Conservation (phyloP, 2,329 filamentous ascomycete genomes). For the Colletotrichum incanum region DNA sequence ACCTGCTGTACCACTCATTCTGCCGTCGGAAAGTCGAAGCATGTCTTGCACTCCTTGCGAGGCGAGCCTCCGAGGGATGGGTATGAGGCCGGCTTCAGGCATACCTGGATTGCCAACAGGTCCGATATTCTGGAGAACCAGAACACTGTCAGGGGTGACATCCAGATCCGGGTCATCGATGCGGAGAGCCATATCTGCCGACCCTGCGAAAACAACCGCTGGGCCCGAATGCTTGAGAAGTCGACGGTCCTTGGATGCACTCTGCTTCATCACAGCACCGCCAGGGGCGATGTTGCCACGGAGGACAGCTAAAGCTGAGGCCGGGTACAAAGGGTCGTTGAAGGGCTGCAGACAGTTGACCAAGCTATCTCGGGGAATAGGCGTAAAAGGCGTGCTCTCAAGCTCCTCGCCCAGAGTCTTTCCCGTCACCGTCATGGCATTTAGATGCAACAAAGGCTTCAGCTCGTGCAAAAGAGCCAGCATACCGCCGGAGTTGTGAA, state of each 20-base stretch:
- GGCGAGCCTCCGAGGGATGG: conserved; percentile 82
- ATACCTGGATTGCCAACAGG: conserved; percentile 93
- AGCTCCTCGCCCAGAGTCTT: conserved; percentile 87
- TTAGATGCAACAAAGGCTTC: conserved; percentile 82
- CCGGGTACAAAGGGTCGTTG: conserved; percentile 75
- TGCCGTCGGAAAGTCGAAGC: conserved; percentile 87
- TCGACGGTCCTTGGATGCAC: conserved; percentile 82
- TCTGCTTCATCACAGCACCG: conserved; percentile 92
- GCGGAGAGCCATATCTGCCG: conserved; percentile 81
- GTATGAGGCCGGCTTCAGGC: conserved; percentile 82
- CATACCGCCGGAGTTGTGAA: conserved; percentile 91
- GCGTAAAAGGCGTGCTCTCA: conserved; percentile 75
- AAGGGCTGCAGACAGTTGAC: conserved; percentile 76
- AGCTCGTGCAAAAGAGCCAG: conserved; percentile 85
- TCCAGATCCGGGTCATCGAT: conserved; percentile 73
- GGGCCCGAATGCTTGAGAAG: conserved; percentile 63
- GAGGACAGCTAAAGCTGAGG: conserved; percentile 86
- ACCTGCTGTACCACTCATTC: conserved; percentile 89
- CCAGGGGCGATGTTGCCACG: conserved; percentile 86
- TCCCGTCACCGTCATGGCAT: conserved; percentile 86
- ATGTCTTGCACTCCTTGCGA: conserved; percentile 84
- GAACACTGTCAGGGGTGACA: conserved; percentile 72
- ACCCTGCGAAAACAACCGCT: conserved; percentile 79
- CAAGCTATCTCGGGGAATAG: conserved; percentile 52
- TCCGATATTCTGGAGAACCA: conserved; percentile 90